Evolutionary conservation across 495 filamentous ascomycete genomes (phyloP).

Genomic region (Trichocladium antarcticum): DNA sequence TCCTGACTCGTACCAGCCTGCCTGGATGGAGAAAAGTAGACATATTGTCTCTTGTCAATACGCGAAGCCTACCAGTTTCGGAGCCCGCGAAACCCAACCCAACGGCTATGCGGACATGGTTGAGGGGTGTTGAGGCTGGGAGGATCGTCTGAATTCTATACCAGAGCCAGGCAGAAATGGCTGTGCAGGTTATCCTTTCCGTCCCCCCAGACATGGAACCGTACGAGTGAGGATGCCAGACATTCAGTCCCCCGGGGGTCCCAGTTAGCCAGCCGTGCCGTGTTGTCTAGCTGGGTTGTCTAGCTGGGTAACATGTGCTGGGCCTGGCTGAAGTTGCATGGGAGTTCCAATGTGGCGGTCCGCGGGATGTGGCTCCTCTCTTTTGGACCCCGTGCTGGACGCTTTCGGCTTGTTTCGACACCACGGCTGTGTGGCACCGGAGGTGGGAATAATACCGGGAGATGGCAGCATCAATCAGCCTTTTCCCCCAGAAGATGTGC

Average conservation of each 20-base stretch:
- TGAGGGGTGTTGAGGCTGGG: constrained; percentile 7
- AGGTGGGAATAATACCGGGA: neutral
- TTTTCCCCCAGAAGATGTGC: neutral
- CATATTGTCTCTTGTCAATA: constrained; percentile 8
- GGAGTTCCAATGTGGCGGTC: constrained; percentile 10
- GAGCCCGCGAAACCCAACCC: constrained; percentile 7
- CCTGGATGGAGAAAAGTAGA: neutral
- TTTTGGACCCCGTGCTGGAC: neutral
- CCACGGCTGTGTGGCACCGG: neutral
- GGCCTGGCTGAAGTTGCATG: constrained; percentile 15
- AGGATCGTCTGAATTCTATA: constrained; percentile 15
- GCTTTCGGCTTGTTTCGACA: neutral
- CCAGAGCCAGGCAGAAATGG: constrained; percentile 22
- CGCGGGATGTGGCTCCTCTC: neutral
- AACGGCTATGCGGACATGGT: constrained; percentile 5
- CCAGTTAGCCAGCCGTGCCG: constrained; percentile 12
- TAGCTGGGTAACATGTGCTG: constrained; percentile 20
- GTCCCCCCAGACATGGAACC: constrained; percentile 1
- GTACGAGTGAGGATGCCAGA: constrained; percentile 1
- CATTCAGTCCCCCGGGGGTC: neutral
- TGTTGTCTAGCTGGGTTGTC: neutral
- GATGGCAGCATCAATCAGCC: neutral
- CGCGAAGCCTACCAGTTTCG: constrained; percentile 10
- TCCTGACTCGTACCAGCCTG: neutral
- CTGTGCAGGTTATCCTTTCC: constrained; percentile 20